phyloP scores from a whole-genome alignment of 2,329 filamentous ascomycete genomes.

The Colletotrichum siamense region DNA sequence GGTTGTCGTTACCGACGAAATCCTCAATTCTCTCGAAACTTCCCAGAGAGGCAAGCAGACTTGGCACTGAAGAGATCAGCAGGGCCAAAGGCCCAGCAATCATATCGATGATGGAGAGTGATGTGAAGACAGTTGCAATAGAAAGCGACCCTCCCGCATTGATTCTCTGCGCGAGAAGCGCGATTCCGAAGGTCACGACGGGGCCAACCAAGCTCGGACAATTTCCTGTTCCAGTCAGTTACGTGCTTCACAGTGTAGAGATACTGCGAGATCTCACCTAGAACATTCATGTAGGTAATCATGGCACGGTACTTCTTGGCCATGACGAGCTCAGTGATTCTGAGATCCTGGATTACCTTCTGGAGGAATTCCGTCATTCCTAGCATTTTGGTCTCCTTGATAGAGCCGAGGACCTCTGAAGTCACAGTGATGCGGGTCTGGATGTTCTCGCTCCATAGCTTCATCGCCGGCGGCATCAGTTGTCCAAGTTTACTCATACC shows the following conservation, averaged over 20 bases:
- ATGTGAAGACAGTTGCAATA: constrained; percentile 25
- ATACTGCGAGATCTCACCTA: background rate
- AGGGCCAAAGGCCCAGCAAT: constrained; percentile 25
- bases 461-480: constrained; percentile 32
- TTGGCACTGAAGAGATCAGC: constrained; percentile 25
- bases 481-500: constrained; percentile 25
- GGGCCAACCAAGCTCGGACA: constrained; percentile 18
- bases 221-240: constrained; percentile 1
- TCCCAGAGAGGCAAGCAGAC: constrained; percentile 26
- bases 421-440: constrained; percentile 32
- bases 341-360: constrained; percentile 19
- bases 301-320: constrained; percentile 26
- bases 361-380: constrained; percentile 27
- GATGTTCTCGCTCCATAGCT: constrained; percentile 32
- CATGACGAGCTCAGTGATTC: constrained; percentile 23
- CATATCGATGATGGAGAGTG: constrained; percentile 28
- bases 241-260: background rate
- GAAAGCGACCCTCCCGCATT: background rate
- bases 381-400: constrained; percentile 39
- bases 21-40: constrained; percentile 28
- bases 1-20: background rate
- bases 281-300: constrained; percentile 14
- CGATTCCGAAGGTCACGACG: constrained; percentile 26
- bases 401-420: constrained; percentile 30
- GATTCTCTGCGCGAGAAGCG: constrained; percentile 12